phyloP scores from a whole-genome alignment of 441 rosid genomes.

The Macaranga tanarius region DNA sequence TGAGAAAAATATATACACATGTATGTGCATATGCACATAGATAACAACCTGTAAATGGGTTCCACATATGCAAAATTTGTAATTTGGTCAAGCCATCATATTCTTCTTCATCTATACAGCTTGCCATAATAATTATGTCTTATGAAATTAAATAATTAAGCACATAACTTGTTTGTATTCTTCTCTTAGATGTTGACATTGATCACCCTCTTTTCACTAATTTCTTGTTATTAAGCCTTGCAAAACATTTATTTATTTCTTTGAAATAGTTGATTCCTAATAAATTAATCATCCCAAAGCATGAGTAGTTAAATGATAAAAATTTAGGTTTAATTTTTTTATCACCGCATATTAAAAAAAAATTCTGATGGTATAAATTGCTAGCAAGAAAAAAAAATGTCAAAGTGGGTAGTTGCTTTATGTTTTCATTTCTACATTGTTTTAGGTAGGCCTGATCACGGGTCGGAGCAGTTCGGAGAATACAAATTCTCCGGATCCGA shows the following conservation, averaged over 20 bases:
- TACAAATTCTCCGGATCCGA: too few species aligned
- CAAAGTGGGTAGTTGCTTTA: neutral
- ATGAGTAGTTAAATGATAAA: neutral
- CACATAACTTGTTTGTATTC: neutral
- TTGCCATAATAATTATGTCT: constrained; percentile 12
- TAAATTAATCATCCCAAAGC: too few species aligned
- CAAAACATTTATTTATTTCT: neutral
- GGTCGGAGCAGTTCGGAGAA: too few species aligned
- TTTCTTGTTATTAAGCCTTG: neutral
- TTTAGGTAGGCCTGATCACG: too few species aligned
- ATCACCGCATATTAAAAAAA: too few species aligned
- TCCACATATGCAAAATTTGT: neutral
- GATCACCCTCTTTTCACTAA: neutral
- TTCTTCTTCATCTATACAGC: neutral
- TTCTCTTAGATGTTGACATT: constrained; percentile 19
- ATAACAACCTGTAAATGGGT: neutral
- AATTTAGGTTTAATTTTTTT: too few species aligned
- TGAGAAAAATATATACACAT: neutral
- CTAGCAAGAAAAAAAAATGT: neutral
- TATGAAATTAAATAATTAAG: neutral
- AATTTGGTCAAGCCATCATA: neutral
- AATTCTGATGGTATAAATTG: neutral
- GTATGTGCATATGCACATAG: too few species aligned
- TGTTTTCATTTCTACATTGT: neutral
- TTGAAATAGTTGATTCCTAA: neutral